Evolutionary conservation across 23 red algal genomes (phyloP).

Genomic region (Gracilaria gracilis): DNA sequence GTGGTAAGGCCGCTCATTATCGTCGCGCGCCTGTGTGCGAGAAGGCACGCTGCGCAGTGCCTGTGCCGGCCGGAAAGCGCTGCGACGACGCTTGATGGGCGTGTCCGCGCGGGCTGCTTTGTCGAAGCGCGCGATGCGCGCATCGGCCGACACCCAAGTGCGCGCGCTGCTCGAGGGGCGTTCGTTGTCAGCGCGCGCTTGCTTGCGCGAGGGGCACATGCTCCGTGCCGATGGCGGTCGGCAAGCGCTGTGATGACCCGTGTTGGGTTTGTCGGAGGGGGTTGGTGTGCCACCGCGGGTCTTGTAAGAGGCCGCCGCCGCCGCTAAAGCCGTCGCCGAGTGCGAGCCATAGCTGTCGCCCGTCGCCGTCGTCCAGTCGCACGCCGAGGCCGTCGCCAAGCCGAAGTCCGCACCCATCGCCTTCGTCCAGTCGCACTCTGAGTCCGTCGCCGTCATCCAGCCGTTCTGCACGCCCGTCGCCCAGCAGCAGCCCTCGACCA

Average conservation of each 20-base stretch:
- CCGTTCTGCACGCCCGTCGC: too few relatives aligned
- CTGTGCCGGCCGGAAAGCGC: neutral
- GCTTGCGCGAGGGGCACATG: neutral
- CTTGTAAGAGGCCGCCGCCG: neutral
- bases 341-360: too few relatives aligned
- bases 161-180: neutral
- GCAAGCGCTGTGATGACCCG: constrained; percentile 1
- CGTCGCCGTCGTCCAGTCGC: too few relatives aligned
- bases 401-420: too few relatives aligned
- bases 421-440: too few relatives aligned
- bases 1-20: neutral
- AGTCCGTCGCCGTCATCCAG: too few relatives aligned
- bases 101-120: neutral
- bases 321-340: neutral
- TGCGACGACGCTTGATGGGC: constrained; percentile 17
- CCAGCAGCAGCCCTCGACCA: too few relatives aligned
- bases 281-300: neutral
- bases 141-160: neutral
- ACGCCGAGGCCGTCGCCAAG: too few relatives aligned
- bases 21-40: neutral
- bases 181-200: neutral
- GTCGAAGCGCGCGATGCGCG: neutral
- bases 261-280: neutral
- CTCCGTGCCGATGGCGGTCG: neutral
- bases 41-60: neutral